Conservation (phyloP, 2,329 filamentous ascomycete genomes). For the Botryotinia narcissicola region DNA sequence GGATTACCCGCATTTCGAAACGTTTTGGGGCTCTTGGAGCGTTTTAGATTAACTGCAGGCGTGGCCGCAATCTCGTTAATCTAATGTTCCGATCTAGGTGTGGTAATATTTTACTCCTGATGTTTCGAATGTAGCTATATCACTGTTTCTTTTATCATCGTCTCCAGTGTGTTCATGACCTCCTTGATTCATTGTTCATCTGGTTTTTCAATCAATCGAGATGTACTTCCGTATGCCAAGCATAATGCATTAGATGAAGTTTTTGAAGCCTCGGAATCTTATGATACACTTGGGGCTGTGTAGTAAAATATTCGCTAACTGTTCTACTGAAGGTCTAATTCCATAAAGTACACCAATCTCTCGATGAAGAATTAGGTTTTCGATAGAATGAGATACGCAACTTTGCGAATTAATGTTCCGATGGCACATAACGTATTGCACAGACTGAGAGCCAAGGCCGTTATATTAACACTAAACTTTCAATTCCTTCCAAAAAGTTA, state of each 20-base stretch:
- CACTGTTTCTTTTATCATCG: too few species aligned
- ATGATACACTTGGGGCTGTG: neutral
- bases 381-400: neutral
- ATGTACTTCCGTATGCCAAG: neutral
- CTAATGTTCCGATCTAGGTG: neutral
- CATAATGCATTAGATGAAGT: neutral
- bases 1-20: neutral
- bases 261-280: neutral
- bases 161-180: neutral
- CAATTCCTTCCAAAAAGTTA: neutral
- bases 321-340: neutral
- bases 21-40: neutral
- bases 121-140: neutral
- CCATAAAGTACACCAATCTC: neutral
- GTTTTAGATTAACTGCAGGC: slow-evolving; percentile 6
- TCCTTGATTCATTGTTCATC: neutral
- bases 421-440: neutral
- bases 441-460: neutral
- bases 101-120: neutral
- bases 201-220: neutral
- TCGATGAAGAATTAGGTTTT: neutral
- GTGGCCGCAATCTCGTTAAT: neutral
- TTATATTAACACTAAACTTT: neutral
- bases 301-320: neutral
- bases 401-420: neutral